These are phyloP conservation scores for Sanguinoderma infundibulare DNA, from an alignment of 1,284 basidiomycete species.

Conservation along the genomic window DNA sequence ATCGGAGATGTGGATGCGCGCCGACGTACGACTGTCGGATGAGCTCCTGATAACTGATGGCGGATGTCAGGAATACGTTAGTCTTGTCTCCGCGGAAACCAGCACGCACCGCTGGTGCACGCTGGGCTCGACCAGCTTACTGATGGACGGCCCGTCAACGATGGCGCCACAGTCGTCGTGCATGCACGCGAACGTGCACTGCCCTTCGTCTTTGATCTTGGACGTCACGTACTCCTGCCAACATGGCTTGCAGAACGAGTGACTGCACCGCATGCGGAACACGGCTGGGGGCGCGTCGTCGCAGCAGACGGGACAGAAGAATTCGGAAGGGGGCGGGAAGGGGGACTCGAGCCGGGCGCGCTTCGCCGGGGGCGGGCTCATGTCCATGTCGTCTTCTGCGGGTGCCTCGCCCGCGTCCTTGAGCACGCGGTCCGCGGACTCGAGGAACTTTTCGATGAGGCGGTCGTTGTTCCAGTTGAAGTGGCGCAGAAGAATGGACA, in stretches of 20 bases:
- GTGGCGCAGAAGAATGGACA: conserved; percentile 63
- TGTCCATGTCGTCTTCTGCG: conserved; percentile 11
- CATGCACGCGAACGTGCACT: conserved; percentile 69
- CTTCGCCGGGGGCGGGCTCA: conserved; percentile 29
- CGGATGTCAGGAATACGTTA: background rate
- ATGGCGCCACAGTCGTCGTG: conserved; percentile 58
- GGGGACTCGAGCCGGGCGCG: conserved; percentile 35
- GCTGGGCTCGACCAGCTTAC: conserved; percentile 42
- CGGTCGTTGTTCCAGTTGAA: conserved; percentile 72
- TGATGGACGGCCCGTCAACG: conserved; percentile 51
- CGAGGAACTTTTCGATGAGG: conserved; percentile 60
- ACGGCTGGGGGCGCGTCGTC: conserved; percentile 43
- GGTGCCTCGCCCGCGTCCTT: conserved; percentile 35
- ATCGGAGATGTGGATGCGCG: conserved; percentile 57
- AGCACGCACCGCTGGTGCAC: conserved; percentile 40
- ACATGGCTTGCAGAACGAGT: conserved; percentile 61
- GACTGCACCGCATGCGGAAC: conserved; percentile 50
- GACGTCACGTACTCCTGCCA: conserved; percentile 60
- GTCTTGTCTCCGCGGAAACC: background rate
- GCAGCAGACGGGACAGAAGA: conserved; percentile 60
- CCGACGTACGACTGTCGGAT: conserved; percentile 65
- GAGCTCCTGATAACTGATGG: conserved; percentile 54
- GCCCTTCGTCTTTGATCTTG: conserved; percentile 65
- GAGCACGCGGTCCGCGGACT: conserved; percentile 49
- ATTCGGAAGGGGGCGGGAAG: conserved; percentile 30